Base-by-base conservation (phyloP, 169 alveolate species). In the Plasmodium ovale region DNA sequence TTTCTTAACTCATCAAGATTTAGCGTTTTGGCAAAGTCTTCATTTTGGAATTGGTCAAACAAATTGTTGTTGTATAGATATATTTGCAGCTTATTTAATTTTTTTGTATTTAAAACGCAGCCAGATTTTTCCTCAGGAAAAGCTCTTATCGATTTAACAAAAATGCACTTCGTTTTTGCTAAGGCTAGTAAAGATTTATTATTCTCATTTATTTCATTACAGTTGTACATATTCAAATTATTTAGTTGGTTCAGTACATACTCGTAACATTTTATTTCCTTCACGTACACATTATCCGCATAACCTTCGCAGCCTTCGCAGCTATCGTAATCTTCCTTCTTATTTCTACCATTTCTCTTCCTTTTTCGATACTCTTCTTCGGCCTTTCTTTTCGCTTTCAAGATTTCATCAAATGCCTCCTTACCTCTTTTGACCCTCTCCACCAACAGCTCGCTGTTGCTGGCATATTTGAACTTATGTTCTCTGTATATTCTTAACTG, bases 111-210 rank as follows among this genome's bases (percentile, higher is more conserved):
- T 62, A 94, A 87, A 33, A 90, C 58, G 69, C 96, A 94, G n/a
- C 96, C 96, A 4, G 88, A 87, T 27, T 87, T 72, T 62, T 84
- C 92, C 35, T 91, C 82, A 2, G 96, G 96, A 87, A 94, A 94
- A 7, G 67, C 39, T 87, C 96, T 68, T 49, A 72, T 70, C 14
- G 96, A 93, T 87, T 94, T 87, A 10, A 94, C 89, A 44, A 94
- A 92, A 73, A 90, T 89, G 73, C 96, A 94, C 74, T 92, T 94
- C 9, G 96, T 94, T 87, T 92, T 94, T 31, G 96, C 96, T 59
- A 94, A 77, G 23, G 96, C 96, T 54, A 94, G 85, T 39, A 94
- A 85, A 9, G 96, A 89, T 87, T 94, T 89, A 56, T 93, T 92
- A 16, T 89, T 88, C 51, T 94, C 96, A 53, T 94, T 94, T 87